Base-by-base conservation (phyloP, 2,329 filamentous ascomycete genomes). In the Balansia obtecta region DNA sequence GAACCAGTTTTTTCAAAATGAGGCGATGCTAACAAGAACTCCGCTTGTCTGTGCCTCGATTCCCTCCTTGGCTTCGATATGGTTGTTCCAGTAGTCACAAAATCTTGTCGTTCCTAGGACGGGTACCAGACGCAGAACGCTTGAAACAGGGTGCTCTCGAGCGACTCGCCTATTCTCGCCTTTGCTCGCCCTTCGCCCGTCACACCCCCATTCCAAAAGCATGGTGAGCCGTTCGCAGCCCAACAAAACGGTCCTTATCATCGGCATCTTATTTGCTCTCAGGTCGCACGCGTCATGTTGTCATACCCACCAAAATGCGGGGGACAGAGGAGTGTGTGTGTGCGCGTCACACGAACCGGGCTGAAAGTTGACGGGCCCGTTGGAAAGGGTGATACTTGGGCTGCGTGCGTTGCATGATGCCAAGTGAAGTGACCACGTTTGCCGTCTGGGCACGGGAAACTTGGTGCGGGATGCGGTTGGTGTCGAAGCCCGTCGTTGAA, bases 221-320 rank as follows among this genome's bases (percentile, higher is more conserved):
- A 4, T 41, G 39, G 16, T 41, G 18, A n/a, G 15, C 39, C 39
- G 39, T 41, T 15, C 18, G 13, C 16, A 30, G 15, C 16, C 39
- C 13, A 41, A 18, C 18, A 15, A 7, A 22, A 39, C n/a, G 45
- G 39, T 40, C 33, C 45, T 47, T 47, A 47, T 47, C 45, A 47
- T 22, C 39, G 34, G 38, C 45, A 22, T 47, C 34, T 37, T 37
- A 47, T 47, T 47, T 39, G 45, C 34, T 34, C 32, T 34, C 11
- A 30, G 1, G 32, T 20, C 34, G 34, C 18, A 20, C 39, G 45
- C 18, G 30, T 47, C 45, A 47, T 47, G 45, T 20, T 34, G 45
- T 30, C 45, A 47, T 47, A 47, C 34, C 45, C 45, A 47, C 18
- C 34, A 16, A n/a, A 27, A 47, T 47, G 45, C 45, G 18, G 30